Conservation (phyloP, 2,329 filamentous ascomycete species). For the Sporothrix phasma region DNA sequence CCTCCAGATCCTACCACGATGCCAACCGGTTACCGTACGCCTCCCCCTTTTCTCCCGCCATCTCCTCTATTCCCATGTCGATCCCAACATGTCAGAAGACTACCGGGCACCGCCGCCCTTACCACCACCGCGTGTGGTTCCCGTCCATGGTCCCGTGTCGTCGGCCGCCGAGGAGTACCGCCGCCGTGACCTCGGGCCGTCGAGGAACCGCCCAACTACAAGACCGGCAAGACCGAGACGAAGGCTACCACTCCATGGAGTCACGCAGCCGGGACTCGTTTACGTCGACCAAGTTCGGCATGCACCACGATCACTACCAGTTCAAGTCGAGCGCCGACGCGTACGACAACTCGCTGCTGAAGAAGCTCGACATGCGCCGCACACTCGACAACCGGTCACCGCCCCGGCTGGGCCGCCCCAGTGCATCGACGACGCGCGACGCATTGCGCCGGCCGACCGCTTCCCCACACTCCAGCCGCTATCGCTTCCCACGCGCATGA, state of each 20-base stretch:
- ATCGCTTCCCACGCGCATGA: constrained; percentile 37
- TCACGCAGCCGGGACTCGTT: constrained; percentile 15
- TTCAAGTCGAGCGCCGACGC: constrained; percentile 37
- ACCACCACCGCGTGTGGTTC: constrained; percentile 27
- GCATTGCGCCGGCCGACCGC: constrained; percentile 22
- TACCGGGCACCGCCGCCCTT: constrained; percentile 30
- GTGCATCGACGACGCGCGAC: constrained; percentile 29
- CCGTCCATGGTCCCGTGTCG: constrained; percentile 22
- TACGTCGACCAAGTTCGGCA: constrained; percentile 34
- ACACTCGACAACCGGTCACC: constrained; percentile 37
- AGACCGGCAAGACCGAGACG: constrained; percentile 20
- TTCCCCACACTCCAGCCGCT: constrained; percentile 36
- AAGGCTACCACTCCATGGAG: constrained; percentile 21
- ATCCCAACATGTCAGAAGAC: constrained; percentile 27
- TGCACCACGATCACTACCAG: constrained; percentile 41
- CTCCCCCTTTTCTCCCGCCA: constrained; percentile 25
- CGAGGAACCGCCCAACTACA: constrained; percentile 19
- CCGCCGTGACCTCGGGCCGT: constrained; percentile 14
- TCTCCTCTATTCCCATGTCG: constrained; percentile 27
- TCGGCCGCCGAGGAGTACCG: constrained; percentile 16
- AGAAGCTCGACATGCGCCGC: constrained; percentile 43
- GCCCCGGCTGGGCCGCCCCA: constrained; percentile 32
- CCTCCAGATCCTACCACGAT: constrained; percentile 12
- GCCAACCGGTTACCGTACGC: constrained; percentile 12
- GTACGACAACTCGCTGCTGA: constrained; percentile 42